Conservation (phyloP, 495 filamentous ascomycete genomes). For the Evansstolkia leycettana region DNA sequence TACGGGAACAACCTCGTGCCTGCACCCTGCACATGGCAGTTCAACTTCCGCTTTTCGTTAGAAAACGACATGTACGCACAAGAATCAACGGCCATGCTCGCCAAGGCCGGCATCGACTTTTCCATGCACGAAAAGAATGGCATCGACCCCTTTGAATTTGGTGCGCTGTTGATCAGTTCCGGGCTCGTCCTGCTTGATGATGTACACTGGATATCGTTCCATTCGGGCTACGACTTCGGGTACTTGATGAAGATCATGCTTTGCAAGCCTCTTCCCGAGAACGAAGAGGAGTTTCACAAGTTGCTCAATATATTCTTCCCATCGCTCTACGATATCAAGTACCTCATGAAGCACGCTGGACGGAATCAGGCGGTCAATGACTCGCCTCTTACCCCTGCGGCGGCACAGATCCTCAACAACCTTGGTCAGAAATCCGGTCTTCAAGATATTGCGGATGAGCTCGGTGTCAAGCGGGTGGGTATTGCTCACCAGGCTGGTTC, state of each 20-base stretch:
- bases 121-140: conserved; percentile 66
- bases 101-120: conserved; percentile 83
- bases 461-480: conserved; percentile 78
- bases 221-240: conserved; percentile 97
- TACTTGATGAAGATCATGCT: conserved; percentile 90
- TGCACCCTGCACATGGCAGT: conserved; percentile 89
- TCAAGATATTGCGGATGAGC: conserved; percentile 84
- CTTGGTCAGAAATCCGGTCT: conserved; percentile 79
- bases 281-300: conserved; percentile 76
- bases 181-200: conserved; percentile 81
- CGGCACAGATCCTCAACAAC: conserved; percentile 57
- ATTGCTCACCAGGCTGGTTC: conserved; percentile 81
- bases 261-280: conserved; percentile 65
- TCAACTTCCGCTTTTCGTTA: conserved; percentile 95
- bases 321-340: conserved; percentile 89
- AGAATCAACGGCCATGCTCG: conserved; percentile 78
- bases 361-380: conserved; percentile 49
- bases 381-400: conserved; percentile 46
- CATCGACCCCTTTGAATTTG: conserved; percentile 86
- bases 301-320: conserved; percentile 87
- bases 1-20: conserved; percentile 44
- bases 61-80: conserved; percentile 94
- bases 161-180: conserved; percentile 76
- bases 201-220: conserved; percentile 92
- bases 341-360: conserved; percentile 79